phyloP scores from a whole-genome alignment of 2,329 filamentous ascomycete genomes.

The Claviceps maximensis region DNA sequence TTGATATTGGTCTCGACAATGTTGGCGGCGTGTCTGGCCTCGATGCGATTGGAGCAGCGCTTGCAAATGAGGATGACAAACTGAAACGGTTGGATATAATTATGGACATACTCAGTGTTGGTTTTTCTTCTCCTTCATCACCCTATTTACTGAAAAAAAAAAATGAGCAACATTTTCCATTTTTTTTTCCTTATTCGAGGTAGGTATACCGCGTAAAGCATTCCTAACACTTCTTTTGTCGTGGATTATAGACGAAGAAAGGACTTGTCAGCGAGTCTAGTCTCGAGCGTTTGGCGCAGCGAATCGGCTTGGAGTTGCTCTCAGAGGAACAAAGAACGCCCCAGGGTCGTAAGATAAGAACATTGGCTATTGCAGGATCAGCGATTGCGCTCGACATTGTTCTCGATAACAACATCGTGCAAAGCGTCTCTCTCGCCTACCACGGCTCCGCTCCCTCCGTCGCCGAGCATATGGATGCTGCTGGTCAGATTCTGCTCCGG shows the following conservation, averaged over 20 bases:
- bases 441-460: conserved; percentile 45
- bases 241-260: conserved; percentile 26
- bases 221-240: neutral
- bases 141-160: too few relatives aligned
- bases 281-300: conserved; percentile 55
- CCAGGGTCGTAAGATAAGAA: conserved; percentile 35
- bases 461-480: conserved; percentile 45
- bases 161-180: too few relatives aligned
- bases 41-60: conserved; percentile 23
- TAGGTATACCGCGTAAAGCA: neutral
- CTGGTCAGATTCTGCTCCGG: conserved; percentile 50
- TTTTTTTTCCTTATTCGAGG: neutral
- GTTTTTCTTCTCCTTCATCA: conserved; percentile 8
- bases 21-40: conserved; percentile 36
- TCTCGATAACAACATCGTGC: conserved; percentile 47
- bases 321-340: conserved; percentile 40
- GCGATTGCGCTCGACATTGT: conserved; percentile 48
- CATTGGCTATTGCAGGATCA: conserved; percentile 48
- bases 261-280: conserved; percentile 62
- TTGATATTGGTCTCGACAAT: conserved; percentile 41
- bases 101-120: conserved; percentile 35
- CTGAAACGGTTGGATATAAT: conserved; percentile 40
- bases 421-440: conserved; percentile 49
- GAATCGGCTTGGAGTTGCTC: conserved; percentile 51
- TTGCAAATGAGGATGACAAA: conserved; percentile 40